Evolutionary conservation across 192 early-diverging fungal species (phyloP).

Genomic region (Allomyces macrogynus): DNA sequence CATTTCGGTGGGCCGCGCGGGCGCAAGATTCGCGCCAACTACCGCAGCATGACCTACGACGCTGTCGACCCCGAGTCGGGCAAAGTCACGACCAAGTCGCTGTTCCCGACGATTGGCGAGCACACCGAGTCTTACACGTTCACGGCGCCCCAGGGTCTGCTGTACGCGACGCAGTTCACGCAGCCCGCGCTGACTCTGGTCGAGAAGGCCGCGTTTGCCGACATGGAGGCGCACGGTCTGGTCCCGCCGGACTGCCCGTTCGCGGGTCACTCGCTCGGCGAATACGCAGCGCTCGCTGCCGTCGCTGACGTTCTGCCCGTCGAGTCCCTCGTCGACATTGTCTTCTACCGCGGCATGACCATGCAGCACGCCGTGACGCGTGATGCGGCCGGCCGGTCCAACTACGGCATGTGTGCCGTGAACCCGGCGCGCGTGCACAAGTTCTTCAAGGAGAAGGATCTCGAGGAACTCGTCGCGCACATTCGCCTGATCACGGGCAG

Average conservation of each 20-base stretch:
- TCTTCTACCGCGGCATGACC: slow-evolving; percentile 95
- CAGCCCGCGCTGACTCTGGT: slow-evolving; percentile 76
- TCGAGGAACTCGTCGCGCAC: slow-evolving; percentile 58
- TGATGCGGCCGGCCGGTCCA: slow-evolving; percentile 53
- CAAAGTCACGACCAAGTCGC: slow-evolving; percentile 47
- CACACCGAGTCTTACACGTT: slow-evolving; percentile 58
- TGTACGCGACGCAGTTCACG: slow-evolving; percentile 88
- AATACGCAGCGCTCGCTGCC: slow-evolving; percentile 76
- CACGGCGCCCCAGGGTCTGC: slow-evolving; percentile 57
- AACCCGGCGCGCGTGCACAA: slow-evolving; percentile 74
- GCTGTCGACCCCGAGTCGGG: slow-evolving; percentile 45
- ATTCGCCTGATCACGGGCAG: slow-evolving; percentile 57
- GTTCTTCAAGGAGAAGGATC: slow-evolving; percentile 66
- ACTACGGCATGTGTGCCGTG: slow-evolving; percentile 87
- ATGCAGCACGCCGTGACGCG: slow-evolving; percentile 86
- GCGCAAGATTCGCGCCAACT: slow-evolving; percentile 55
- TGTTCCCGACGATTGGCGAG: slow-evolving; percentile 73
- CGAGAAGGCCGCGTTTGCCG: slow-evolving; percentile 76
- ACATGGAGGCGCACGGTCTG: slow-evolving; percentile 72
- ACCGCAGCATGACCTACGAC: slow-evolving; percentile 84
- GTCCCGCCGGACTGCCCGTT: slow-evolving; percentile 65
- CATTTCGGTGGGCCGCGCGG: slow-evolving; percentile 78
- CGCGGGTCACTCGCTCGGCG: slow-evolving; percentile 88
- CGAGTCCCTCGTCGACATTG: slow-evolving; percentile 70
- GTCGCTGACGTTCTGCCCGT: slow-evolving; percentile 71